Conservation (phyloP, 371 early-diverging fungal genomes). For the Mortierella sp. region DNA sequence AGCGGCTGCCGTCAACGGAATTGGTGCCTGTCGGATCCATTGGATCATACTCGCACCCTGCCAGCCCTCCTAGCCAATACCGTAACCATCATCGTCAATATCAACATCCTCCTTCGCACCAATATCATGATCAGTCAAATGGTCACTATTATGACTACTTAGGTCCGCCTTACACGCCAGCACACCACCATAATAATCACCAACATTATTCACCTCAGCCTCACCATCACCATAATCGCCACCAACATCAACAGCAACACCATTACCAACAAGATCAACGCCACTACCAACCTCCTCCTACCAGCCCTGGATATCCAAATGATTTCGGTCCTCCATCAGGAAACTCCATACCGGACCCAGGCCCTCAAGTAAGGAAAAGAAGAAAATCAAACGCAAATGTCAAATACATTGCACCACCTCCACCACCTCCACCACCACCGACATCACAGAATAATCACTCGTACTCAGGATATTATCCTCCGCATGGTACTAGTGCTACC, state of each 20-base stretch:
- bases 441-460: background rate
- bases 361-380: constrained; percentile 22
- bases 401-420: constrained; percentile 28
- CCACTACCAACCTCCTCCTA: background rate
- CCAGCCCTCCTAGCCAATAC: background rate
- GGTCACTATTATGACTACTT: constrained; percentile 16
- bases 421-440: constrained; percentile 14
- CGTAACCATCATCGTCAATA: background rate
- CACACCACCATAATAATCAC: background rate
- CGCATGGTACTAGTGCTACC: background rate
- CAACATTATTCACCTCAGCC: constrained; percentile 11
- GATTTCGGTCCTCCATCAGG: constrained; percentile 6
- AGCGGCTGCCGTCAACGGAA: constrained; percentile 32
- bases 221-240: constrained; percentile 11
- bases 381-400: constrained; percentile 21
- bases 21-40: constrained; percentile 14
- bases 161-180: constrained; percentile 9
- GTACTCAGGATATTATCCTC: constrained; percentile 1
- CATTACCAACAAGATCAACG: constrained; percentile 4
- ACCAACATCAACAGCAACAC: constrained; percentile 5
- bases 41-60: constrained; percentile 21
- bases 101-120: constrained; percentile 13
- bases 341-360: too few relatives aligned
- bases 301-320: constrained; percentile 7
- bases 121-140: constrained; percentile 17